These are phyloP conservation scores for Axilococcus clingmanii DNA, from an alignment of 139 green algal species.

Conservation along the genomic window DNA sequence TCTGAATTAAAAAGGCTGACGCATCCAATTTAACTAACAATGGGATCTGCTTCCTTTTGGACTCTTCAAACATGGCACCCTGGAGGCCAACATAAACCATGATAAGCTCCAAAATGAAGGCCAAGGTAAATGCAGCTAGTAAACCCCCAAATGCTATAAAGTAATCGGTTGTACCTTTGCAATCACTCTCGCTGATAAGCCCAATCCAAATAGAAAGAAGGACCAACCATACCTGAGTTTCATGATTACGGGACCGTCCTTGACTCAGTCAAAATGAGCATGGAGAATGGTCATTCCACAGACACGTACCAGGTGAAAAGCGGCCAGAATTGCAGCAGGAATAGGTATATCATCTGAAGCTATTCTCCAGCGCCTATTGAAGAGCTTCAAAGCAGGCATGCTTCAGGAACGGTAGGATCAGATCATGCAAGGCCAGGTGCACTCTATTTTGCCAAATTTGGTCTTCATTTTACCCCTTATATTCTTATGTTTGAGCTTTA, in stretches of 20 bases:
- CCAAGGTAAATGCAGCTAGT: constrained; percentile 16
- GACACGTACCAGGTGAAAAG: constrained; percentile 26
- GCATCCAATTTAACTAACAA: constrained; percentile 21
- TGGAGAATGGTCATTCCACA: neutral
- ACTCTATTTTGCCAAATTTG: too few relatives aligned
- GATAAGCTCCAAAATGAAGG: constrained; percentile 13
- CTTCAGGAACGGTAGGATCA: neutral
- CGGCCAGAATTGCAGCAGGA: constrained; percentile 1
- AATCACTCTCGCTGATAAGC: constrained; percentile 14
- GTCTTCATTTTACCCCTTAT: too few relatives aligned
- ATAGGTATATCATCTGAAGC: constrained; percentile 35
- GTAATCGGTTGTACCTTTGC: constrained; percentile 15
- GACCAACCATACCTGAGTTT: constrained; percentile 19
- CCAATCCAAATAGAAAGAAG: constrained; percentile 20
- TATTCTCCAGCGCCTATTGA: constrained; percentile 32
- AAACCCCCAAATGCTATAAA: constrained; percentile 16
- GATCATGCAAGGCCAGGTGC: too few relatives aligned
- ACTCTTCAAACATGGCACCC: constrained; percentile 37
- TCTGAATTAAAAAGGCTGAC: constrained; percentile 5
- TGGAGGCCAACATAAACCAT: constrained; percentile 18
- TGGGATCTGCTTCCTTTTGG: constrained; percentile 12
- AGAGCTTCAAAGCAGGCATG: constrained; percentile 42
- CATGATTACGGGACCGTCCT: neutral
- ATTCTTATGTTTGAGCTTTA: too few relatives aligned
- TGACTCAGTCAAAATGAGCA: neutral